Percentiles rank a stretch among this genome's conserved stretches.
Conservation (phyloP, 2,329 filamentous ascomycete genomes). For the Hypoxylon sp. region DNA sequence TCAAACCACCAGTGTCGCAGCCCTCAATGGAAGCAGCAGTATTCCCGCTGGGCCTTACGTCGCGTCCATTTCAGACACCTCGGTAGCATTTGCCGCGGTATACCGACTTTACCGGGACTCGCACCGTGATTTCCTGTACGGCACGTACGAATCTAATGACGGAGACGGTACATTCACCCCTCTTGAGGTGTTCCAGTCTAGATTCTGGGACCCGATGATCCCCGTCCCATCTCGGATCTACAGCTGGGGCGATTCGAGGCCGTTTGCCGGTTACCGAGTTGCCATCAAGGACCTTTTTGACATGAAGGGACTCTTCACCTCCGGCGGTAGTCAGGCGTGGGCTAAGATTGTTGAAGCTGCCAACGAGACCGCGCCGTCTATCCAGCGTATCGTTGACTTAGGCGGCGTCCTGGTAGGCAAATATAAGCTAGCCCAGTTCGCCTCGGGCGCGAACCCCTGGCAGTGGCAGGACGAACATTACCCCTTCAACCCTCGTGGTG, state of each 20-base stretch:
- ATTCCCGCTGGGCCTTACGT: conserved; percentile 37
- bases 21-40: not conserved
- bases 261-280: conserved; percentile 46
- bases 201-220: conserved; percentile 40
- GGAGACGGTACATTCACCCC: conserved; percentile 29
- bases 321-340: conserved; percentile 46
- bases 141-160: conserved; percentile 37
- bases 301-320: conserved; percentile 47
- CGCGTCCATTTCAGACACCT: conserved; percentile 27
- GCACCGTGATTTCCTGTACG: conserved; percentile 38
- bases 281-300: conserved; percentile 50
- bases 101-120: conserved; percentile 39
- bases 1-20: conserved; percentile 15
- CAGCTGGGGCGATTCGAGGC: conserved; percentile 44
- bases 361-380: conserved; percentile 43
- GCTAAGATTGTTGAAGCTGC: conserved; percentile 36
- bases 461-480: conserved; percentile 31
- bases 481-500: conserved; percentile 49
- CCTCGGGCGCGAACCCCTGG: conserved; percentile 40
- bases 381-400: conserved; percentile 46
- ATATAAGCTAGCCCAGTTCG: conserved; percentile 48
- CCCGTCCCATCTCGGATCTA: conserved; percentile 51
- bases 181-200: conserved; percentile 27
- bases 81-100: conserved; percentile 29
- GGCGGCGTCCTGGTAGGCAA: conserved; percentile 49